These are phyloP conservation scores for Eimeria sp. DNA, from an alignment of 169 alveolate species.

Conservation along the genomic window DNA sequence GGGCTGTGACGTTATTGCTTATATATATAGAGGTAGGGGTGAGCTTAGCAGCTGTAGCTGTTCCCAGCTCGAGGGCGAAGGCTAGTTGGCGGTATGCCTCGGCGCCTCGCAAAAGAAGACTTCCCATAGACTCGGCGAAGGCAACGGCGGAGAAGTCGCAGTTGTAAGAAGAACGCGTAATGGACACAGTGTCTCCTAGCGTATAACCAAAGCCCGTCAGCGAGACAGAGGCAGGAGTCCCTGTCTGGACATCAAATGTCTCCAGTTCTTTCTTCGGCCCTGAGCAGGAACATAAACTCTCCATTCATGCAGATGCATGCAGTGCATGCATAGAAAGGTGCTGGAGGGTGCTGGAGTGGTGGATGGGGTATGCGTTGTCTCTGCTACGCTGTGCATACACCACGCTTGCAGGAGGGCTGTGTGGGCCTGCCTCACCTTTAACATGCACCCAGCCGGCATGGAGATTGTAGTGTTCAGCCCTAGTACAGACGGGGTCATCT, in stretches of 20 bases:
- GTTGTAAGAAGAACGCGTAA: not conserved
- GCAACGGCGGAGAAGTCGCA: not conserved
- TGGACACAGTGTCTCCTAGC: not conserved
- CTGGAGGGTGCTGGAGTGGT: no score
- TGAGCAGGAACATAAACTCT: not conserved
- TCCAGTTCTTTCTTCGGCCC: not conserved
- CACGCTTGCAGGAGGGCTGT: not conserved
- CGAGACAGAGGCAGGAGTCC: not conserved
- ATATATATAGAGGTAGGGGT: not conserved
- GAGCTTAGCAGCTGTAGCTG: not conserved
- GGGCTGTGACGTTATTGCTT: not conserved
- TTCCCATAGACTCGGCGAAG: not conserved
- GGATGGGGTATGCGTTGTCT: no score
- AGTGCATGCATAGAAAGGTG: not conserved
- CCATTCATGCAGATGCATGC: not conserved
- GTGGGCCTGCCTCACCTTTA: not conserved
- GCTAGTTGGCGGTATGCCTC: not conserved
- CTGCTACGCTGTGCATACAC: not conserved
- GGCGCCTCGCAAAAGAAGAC: not conserved
- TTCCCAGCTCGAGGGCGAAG: not conserved
- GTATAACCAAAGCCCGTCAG: not conserved
- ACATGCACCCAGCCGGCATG: constrained; percentile 26
- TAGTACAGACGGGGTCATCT: not conserved
- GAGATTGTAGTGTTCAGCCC: not conserved
- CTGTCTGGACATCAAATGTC: not conserved